A percentile compares a stretch with the other conserved stretches of the same genome.
Evolutionary conservation across 2,329 filamentous ascomycete species (phyloP).

Genomic region (Fusarium sp.): DNA sequence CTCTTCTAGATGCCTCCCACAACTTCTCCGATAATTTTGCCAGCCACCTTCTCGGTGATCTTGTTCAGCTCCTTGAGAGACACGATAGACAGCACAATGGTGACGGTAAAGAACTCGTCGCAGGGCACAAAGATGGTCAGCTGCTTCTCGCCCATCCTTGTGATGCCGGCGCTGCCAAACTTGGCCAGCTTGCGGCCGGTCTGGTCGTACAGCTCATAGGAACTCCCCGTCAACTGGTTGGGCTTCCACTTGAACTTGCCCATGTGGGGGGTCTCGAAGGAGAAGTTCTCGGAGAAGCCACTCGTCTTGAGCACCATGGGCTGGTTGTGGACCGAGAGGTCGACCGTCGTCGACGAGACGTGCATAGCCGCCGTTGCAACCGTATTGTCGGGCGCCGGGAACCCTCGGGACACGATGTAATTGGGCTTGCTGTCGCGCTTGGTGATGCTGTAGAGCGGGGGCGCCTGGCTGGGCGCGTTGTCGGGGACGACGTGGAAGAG

Average conservation of each 20-base stretch:
- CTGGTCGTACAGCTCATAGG: slow-evolving; percentile 37
- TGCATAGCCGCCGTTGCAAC: slow-evolving; percentile 43
- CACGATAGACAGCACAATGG: slow-evolving; percentile 42
- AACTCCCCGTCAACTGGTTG: slow-evolving; percentile 32
- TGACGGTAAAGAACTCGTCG: slow-evolving; percentile 42
- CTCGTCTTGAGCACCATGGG: slow-evolving; percentile 38
- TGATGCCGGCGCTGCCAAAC: slow-evolving; percentile 33
- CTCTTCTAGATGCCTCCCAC: background rate
- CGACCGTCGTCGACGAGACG: slow-evolving; percentile 27
- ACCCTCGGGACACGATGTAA: slow-evolving; percentile 35
- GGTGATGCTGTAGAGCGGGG: slow-evolving; percentile 43
- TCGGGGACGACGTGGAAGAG: slow-evolving; percentile 33
- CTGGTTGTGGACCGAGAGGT: slow-evolving; percentile 42
- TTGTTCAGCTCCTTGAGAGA: slow-evolving; percentile 28
- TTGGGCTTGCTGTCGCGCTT: slow-evolving; percentile 29
- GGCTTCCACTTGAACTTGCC: slow-evolving; percentile 50
- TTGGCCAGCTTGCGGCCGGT: slow-evolving; percentile 39
- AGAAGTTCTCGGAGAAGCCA: slow-evolving; percentile 34
- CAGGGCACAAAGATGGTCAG: slow-evolving; percentile 39
- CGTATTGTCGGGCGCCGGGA: slow-evolving; percentile 22
- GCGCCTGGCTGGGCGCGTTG: slow-evolving; percentile 24
- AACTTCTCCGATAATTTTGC: slow-evolving; percentile 17
- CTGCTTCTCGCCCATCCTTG: slow-evolving; percentile 35
- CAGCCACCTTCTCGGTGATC: slow-evolving; percentile 23
- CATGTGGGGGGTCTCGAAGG: slow-evolving; percentile 32